These are phyloP conservation scores for Paramecium caudatum DNA, from an alignment of 73 alveolate genomes.

Conservation along the genomic window DNA sequence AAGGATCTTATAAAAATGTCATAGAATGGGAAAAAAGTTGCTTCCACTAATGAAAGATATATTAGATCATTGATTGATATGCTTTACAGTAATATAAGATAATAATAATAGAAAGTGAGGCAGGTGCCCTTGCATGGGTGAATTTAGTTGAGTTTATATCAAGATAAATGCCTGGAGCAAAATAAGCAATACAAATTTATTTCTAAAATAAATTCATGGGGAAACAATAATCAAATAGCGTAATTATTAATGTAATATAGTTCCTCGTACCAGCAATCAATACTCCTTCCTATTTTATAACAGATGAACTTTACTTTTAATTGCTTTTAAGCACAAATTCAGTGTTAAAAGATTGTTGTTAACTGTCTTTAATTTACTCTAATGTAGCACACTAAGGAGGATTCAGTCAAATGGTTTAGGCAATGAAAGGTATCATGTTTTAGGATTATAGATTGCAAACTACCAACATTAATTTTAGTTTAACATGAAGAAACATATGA, in stretches of 20 bases:
- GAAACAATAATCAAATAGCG: background rate
- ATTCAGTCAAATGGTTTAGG: background rate
- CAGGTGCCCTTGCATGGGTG: constrained; percentile 21
- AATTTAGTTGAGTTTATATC: background rate
- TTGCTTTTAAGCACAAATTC: constrained; percentile 29
- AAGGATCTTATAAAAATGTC: constrained; percentile 51
- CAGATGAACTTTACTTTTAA: constrained; percentile 46
- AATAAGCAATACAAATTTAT: background rate
- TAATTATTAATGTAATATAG: background rate
- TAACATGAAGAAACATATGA: constrained; percentile 50
- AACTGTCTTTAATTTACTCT: constrained; percentile 13
- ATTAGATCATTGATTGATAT: constrained; percentile 17
- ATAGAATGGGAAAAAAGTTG: constrained; percentile 20
- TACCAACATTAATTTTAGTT: constrained; percentile 40
- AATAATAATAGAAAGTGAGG: constrained; percentile 43
- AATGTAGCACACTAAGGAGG: constrained; percentile 20
- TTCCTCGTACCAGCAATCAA: background rate
- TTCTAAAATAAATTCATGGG: constrained; percentile 32
- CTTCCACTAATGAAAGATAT: constrained; percentile 16
- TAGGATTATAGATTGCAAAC: background rate
- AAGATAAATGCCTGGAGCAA: constrained; percentile 30
- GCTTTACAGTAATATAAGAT: constrained; percentile 10
- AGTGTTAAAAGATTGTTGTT: constrained; percentile 27
- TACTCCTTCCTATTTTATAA: constrained; percentile 34
- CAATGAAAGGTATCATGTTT: background rate